phyloP scores from a whole-genome alignment of 768 basidiomycete species.

The Baorangia bicolor region DNA sequence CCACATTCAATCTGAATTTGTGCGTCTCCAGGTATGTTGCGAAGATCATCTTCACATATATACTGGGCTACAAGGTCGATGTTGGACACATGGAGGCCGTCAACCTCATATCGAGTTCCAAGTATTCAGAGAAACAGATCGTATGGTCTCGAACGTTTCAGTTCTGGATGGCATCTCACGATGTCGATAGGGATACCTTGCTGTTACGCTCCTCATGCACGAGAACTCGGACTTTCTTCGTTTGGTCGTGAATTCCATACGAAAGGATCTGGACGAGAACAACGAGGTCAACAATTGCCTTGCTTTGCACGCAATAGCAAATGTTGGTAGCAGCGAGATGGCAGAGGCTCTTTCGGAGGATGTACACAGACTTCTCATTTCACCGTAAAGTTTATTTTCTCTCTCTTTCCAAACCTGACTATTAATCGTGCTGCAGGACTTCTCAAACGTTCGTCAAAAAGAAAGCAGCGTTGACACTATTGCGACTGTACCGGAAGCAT shows the following conservation, averaged over 20 bases:
- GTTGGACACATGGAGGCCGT: constrained; percentile 99
- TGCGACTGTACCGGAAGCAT: constrained; percentile 94
- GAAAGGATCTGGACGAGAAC: constrained; percentile 93
- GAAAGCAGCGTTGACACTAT: constrained; percentile 92
- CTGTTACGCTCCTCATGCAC: constrained; percentile 96
- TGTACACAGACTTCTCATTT: constrained; percentile 92
- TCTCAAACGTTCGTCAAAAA: constrained; percentile 96
- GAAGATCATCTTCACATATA: constrained; percentile 99
- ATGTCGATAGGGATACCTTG: constrained; percentile 82
- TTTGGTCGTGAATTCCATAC: constrained; percentile 95
- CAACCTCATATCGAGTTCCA: constrained; percentile 91
- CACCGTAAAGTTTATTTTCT: constrained; percentile 59
- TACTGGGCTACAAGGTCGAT: constrained; percentile 98
- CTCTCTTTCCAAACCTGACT: constrained; percentile 6
- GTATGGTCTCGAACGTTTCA: constrained; percentile 46
- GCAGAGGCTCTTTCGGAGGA: constrained; percentile 92
- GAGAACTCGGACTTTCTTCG: constrained; percentile 97
- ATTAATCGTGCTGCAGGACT: constrained; percentile 53
- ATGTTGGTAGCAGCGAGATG: constrained; percentile 98
- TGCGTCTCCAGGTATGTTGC: constrained; percentile 76
- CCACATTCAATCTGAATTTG: constrained; percentile 16
- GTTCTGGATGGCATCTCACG: background rate
- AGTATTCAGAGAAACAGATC: constrained; percentile 99
- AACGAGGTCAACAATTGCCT: constrained; percentile 95
- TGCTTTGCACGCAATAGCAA: constrained; percentile 96